Base-by-base conservation (phyloP, 768 basidiomycete genomes). In the Dacryopinax spathularia region DNA sequence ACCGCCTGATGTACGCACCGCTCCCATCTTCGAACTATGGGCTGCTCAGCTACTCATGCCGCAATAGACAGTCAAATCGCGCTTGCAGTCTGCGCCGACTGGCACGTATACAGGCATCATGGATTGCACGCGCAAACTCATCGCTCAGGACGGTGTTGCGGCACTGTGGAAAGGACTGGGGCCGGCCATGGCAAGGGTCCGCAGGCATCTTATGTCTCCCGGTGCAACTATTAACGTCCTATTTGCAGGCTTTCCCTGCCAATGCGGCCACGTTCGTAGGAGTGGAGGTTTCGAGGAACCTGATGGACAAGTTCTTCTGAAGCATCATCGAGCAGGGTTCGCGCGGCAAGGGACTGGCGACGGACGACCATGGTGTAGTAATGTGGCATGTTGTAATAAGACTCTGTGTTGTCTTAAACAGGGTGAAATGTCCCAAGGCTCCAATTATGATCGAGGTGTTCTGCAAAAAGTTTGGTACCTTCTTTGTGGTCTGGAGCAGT, bases 91-190 rank as follows among this genome's bases (percentile, higher is more conserved):
- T 27, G 95, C 96, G 20, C 93, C 93, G n/a, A 85, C 86, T 3
- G 96, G 96, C 16, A 96, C 92, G n/a, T 99, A 99, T 76, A 85
- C 85, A 43, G 95, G 96, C 18, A 81, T 98, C 70, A 69, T 96
- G 63, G 96, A 99, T 73, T 99, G 96, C 70, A 82, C 87, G 35
- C 79, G 87, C 62, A 96, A 98, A 77, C 89, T 92, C 9, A 88
- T 98, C 68, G 89, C 90, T 5, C 81, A 79, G 60, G 93, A 96
- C 73, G 96, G 96, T 41, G 79, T 89, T 18, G 75, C 75, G 31
- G 94, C 95, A 1, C 77, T 99, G 10, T 99, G 93, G 91, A 98
- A 89, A 75, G 96, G 96, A 10, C 91, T 99, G 72, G 94, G 91
- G 48, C 96, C 95, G 16, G 96, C 96, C 18, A 97, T 98, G 95